Percentiles rank a stretch among this genome's conserved stretches.
Conservation (phyloP, 2,329 filamentous ascomycete genomes). For the Pseudogymnoascus sp. region DNA sequence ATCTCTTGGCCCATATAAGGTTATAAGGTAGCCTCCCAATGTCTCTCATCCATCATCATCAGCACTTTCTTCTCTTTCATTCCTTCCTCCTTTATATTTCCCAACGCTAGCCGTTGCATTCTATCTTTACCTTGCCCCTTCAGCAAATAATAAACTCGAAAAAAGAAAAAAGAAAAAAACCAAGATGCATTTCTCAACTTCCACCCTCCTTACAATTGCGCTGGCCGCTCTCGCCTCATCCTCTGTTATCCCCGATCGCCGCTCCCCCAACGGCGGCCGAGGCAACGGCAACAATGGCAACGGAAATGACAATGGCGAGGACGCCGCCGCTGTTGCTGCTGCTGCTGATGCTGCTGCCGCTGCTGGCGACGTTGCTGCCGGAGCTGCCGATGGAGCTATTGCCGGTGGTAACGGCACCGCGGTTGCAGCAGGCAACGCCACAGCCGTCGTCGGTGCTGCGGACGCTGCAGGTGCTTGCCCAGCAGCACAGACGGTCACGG, state of each 20-base stretch:
- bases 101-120: not conserved
- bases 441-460: not conserved
- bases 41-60: not conserved
- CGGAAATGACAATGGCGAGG: not conserved
- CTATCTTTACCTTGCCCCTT: not conserved
- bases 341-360: not conserved
- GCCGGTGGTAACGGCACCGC: not conserved
- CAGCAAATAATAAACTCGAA: not conserved
- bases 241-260: not conserved
- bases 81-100: not conserved
- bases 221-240: slow-evolving; percentile 4
- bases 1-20: slow-evolving; percentile 4
- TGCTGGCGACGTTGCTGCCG: not conserved
- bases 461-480: slow-evolving; percentile 7
- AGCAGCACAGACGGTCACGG: not conserved
- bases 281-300: not conserved
- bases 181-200: not conserved
- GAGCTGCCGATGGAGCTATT: not conserved
- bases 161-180: not conserved
- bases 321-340: not conserved
- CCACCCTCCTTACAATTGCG: not conserved
- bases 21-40: not conserved
- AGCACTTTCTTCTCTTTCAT: not conserved
- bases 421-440: not conserved
- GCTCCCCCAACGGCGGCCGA: not conserved